phyloP scores from a whole-genome alignment of 208 protist species.

The Trypanosoma scelopori region DNA sequence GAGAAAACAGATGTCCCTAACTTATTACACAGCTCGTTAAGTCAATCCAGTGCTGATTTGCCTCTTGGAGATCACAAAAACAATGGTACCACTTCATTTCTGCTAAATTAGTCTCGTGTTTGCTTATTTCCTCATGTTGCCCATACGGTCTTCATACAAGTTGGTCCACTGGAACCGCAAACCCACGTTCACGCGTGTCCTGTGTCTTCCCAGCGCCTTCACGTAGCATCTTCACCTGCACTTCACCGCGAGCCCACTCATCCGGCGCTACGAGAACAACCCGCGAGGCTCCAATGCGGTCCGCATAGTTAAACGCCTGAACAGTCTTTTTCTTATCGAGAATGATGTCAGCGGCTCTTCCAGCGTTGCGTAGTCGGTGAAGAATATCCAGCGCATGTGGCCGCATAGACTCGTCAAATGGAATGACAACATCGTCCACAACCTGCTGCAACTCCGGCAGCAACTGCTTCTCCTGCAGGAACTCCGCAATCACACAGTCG shows the following conservation, averaged over 20 bases:
- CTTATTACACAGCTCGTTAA: not conserved
- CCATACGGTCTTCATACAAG: slow-evolving; percentile 20
- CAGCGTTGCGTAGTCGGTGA: slow-evolving; percentile 66
- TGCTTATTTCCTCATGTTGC: slow-evolving; percentile 5
- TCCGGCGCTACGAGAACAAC: slow-evolving; percentile 92
- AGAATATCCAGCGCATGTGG: slow-evolving; percentile 75
- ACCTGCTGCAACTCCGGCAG: slow-evolving; percentile 53
- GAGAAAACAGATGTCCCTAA: not conserved
- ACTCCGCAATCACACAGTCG: slow-evolving; percentile 95
- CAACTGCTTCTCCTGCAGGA: slow-evolving; percentile 91
- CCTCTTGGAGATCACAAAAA: slow-evolving; percentile 9
- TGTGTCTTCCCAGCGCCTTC: slow-evolving; percentile 58
- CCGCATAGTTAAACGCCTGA: slow-evolving; percentile 94
- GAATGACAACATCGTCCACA: slow-evolving; percentile 90
- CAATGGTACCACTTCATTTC: not conserved
- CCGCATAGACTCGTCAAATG: slow-evolving; percentile 93
- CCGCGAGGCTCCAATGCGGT: slow-evolving; percentile 88
- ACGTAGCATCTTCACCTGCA: slow-evolving; percentile 92
- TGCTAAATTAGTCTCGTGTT: too few species aligned
- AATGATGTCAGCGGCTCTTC: slow-evolving; percentile 89
- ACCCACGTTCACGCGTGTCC: slow-evolving; percentile 47
- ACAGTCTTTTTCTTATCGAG: slow-evolving; percentile 91
- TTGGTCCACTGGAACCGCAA: slow-evolving; percentile 52
- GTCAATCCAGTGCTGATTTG: not conserved
- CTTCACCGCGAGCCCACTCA: slow-evolving; percentile 90